Base-by-base conservation (phyloP, 2,329 filamentous ascomycete species). In the Diaporthe vexans region DNA sequence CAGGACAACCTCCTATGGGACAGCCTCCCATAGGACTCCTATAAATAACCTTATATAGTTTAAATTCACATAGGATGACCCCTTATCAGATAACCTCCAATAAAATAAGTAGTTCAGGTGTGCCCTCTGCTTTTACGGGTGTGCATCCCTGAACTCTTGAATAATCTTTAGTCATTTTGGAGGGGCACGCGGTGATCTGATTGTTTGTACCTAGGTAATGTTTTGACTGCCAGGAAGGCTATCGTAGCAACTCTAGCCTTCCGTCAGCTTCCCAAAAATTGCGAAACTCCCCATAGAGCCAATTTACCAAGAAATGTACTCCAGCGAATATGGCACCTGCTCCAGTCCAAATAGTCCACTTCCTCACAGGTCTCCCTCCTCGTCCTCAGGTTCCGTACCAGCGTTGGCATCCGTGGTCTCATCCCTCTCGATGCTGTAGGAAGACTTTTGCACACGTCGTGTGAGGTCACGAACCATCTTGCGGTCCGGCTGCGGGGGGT, bases 391-490 rank as follows among this genome's bases (percentile, higher is more conserved):
- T 2, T n/a, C 43, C 3, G 68, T 71, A 0, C 1, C 15, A 3
- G 21, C 56, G 6, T 21, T 4, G 17, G 1, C n/a, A 11, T 46
- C 13, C 3, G 54, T 71, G 7, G 56, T 59, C 11, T 26, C 26
- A 6, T 33, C 52, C 10, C 4, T 8, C 1, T 4, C 19, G 17
- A 2, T 24, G 4, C 13, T 17, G 5, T 4, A 4, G 11, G 3
- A 11, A 11, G 4, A 4, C 8, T n/a, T 37, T 1, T 21, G 7
- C 0, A 51, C 37, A 3, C 29, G 21, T 3, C 54, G 69, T 1
- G 29, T 71, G 21, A 71, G 56, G 8, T 71, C 56, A 13, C 56
- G 56, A 59, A 61, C 7, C 43, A 71, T 61, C 56, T 51, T 71
- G 24, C 40, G 7, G 21, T 61, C 56, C 13, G 69, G n/a, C 33